phyloP scores from a whole-genome alignment of 2,329 filamentous ascomycete genomes.

The Thelonectria olida region DNA sequence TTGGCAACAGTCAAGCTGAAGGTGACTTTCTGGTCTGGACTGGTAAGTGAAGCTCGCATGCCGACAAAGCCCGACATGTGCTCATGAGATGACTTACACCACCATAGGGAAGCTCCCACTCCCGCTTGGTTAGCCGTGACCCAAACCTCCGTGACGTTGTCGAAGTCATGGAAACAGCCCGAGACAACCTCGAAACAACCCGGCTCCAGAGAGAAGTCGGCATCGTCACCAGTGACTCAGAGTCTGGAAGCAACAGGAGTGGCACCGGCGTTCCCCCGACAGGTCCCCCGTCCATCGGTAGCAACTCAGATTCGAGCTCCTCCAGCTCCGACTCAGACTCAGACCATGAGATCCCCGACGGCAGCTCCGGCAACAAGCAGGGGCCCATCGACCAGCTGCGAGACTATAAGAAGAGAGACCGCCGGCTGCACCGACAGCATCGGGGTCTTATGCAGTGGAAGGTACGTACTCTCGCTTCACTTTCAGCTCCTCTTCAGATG shows the following conservation, averaged over 20 bases:
- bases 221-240: slow-evolving; percentile 43
- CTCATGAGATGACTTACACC: slow-evolving; percentile 14
- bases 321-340: slow-evolving; percentile 43
- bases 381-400: slow-evolving; percentile 58
- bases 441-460: slow-evolving; percentile 79
- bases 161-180: slow-evolving; percentile 58
- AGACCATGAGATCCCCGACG: slow-evolving; percentile 47
- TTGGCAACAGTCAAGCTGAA: slow-evolving; percentile 56
- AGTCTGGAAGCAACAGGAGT: slow-evolving; percentile 20
- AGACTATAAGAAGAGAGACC: slow-evolving; percentile 68
- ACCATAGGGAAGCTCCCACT: slow-evolving; percentile 47
- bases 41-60: slow-evolving; percentile 38
- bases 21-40: slow-evolving; percentile 47
- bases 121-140: slow-evolving; percentile 46
- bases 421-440: slow-evolving; percentile 71
- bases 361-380: slow-evolving; percentile 53
- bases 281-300: slow-evolving; percentile 31
- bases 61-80: background rate
- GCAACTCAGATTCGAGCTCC: slow-evolving; percentile 33
- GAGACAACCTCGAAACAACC: slow-evolving; percentile 45
- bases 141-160: slow-evolving; percentile 48
- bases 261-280: background rate
- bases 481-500: too few relatives aligned
- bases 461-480: slow-evolving; percentile 39
- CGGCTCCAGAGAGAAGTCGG: slow-evolving; percentile 47